phyloP scores from a whole-genome alignment of 1,284 basidiomycete genomes.

The Pascua sp. region DNA sequence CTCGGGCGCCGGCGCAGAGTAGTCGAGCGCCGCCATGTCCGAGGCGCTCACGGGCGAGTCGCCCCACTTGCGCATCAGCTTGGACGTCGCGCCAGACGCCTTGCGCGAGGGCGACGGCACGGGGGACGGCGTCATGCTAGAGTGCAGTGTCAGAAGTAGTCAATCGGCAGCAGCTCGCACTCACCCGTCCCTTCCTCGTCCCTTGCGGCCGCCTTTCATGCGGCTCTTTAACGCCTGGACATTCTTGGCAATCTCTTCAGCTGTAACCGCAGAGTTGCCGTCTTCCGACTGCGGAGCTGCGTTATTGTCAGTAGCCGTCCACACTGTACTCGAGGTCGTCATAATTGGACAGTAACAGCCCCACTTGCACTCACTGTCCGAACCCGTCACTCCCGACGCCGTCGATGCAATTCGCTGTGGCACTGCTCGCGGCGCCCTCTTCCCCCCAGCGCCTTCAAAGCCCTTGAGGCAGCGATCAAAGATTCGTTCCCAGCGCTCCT shows the following conservation, averaged over 20 bases:
- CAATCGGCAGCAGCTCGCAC: conserved; percentile 19
- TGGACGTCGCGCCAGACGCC: conserved; percentile 56
- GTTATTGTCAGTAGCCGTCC: background rate
- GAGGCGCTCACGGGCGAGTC: conserved; percentile 69
- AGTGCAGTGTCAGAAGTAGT: conserved; percentile 58
- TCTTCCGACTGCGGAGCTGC: conserved; percentile 21
- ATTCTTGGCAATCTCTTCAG: conserved; percentile 86
- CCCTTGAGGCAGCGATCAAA: conserved; percentile 44
- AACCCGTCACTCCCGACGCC: background rate
- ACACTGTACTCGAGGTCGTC: no score
- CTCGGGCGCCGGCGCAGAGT: conserved; percentile 55
- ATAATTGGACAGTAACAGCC: background rate
- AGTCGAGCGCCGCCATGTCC: conserved; percentile 89
- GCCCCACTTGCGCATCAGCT: conserved; percentile 88
- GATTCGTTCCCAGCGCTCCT: conserved; percentile 43
- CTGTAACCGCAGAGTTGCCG: conserved; percentile 43
- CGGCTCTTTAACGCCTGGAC: conserved; percentile 84
- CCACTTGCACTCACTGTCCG: background rate
- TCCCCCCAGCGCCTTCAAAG: conserved; percentile 23
- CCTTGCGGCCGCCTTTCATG: conserved; percentile 52
- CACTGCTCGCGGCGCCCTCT: background rate
- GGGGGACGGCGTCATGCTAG: conserved; percentile 41
- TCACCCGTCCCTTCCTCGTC: conserved; percentile 52
- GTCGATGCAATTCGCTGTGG: background rate
- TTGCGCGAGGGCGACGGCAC: conserved; percentile 32